Base-by-base conservation (phyloP, 2,329 filamentous ascomycete species). In the Aspergillus ochraceoroseus region DNA sequence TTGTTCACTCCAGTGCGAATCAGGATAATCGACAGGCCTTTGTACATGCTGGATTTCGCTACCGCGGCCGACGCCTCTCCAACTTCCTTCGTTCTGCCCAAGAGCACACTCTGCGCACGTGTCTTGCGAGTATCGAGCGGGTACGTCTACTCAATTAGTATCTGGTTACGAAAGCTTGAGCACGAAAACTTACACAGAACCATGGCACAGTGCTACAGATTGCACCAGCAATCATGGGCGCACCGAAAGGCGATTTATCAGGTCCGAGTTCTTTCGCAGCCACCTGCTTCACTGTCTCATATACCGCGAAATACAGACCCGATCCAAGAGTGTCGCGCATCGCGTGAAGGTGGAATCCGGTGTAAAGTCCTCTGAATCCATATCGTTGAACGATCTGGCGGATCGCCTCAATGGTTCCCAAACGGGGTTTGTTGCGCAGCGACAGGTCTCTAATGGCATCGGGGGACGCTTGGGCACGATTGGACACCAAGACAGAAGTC, bases 61-160 rank as follows among this genome's bases (percentile, higher is more conserved):
- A 65, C 65, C 1, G 63, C 63, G 9, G 58, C 46, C 3, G 63
- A 62, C 4, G 66, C 62, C 46, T 68, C 64, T 13, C 63, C 64
- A 27, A 68, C 58, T 44, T 69, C 64, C 36, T 64, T 64, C 19
- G 59, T 46, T 41, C 67, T 64, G 8, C 67, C 66, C 8, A 72
- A 59, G 6, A 72, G 56, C 27, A 70, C 63, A 37, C 68, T 71
- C 49, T 72, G 69, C 1, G 66, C 66, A 11, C 68, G 69, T n/a
- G 69, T 72, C 51, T 72, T 72, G 43, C 66, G 64, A 2, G 69
- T 71, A 44, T 72, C 69, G 7, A 72, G 62, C 0, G 68, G 67
- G 44, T 72, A 72, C 3, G 69, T 72, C 68, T 71, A 37, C 20
- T 22, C 6, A 14, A 30, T 55, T 32, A 49, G 43, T 38, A 14